Base-by-base conservation (phyloP, 176 grass and related monocot genomes). In the Oryza meridionalis region DNA sequence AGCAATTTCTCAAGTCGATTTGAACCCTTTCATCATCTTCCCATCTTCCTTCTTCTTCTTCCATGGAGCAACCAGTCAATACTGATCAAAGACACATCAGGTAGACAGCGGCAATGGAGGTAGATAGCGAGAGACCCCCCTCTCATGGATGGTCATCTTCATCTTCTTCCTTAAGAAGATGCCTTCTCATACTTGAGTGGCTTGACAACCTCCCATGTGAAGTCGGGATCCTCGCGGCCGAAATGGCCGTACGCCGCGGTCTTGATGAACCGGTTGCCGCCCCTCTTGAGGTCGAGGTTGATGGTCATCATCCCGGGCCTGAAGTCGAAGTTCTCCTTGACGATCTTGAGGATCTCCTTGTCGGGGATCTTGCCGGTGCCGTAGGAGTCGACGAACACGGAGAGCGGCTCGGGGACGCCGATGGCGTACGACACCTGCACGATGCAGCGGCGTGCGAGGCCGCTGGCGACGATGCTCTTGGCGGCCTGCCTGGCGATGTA, bases 391-490 rank as follows among this genome's bases (percentile, higher is more conserved):
- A 92, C 86, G 11, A 92, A 92, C 22, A 92, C 90, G 2, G 90
- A 92, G 15, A 92, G 80, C 14, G 90, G 90, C 79, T 92, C 90
- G 0, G 90, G 90, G 69, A 92, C 90, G n/a, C 90, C 90, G 3
- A 92, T 92, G 80, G 90, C 90, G 74, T 92, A 92, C 0, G 90
- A 92, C 11, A 92, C 87, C 84, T 92, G 90, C 78, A 92, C 90
- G 17, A 89, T 65, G 86, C 63, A 78, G 35, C 90, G 90, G 75
- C 90, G 90, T 0, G 90, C 90, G 11, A 89, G 86, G 33, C 75
- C 83, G 0, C n/a, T 42, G 65, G 90, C 90, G 0, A 92, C 84
- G 25, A 92, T 92, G 86, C 90, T 92, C 80, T 92, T 92, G 49
- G 90, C 90, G 0, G 90, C 90, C 86, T 92, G 90, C 83, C 90